Conservation (phyloP, 495 filamentous ascomycete species). For the Aspergillus cristatus region DNA sequence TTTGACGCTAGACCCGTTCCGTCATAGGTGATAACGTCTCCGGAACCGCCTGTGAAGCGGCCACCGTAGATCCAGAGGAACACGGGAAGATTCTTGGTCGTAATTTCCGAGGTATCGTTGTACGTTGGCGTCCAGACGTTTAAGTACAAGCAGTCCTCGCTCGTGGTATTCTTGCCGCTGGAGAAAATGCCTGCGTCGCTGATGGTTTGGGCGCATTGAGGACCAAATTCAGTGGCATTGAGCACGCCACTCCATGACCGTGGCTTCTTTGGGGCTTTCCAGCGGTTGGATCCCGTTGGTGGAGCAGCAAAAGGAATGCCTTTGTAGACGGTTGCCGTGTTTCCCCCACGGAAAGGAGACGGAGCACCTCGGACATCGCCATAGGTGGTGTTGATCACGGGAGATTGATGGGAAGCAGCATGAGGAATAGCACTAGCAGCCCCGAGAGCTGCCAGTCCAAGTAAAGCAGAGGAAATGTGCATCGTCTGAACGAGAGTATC, state of each 20-base stretch:
- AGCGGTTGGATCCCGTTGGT: constrained; percentile 5
- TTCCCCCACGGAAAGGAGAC: constrained; percentile 5
- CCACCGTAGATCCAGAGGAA: constrained; percentile 24
- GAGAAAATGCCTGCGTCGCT: constrained; percentile 9
- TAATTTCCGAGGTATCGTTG: constrained; percentile 13
- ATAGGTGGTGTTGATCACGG: constrained; percentile 3
- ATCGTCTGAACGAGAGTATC: too few relatives aligned
- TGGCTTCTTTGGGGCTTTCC: constrained; percentile 1
- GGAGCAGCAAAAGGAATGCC: constrained; percentile 7
- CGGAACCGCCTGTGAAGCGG: constrained; percentile 11
- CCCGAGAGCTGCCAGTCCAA: too few relatives aligned
- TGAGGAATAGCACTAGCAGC: neutral
- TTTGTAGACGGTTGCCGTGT: constrained; percentile 4
- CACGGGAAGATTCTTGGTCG: constrained; percentile 17
- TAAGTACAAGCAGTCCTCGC: constrained; percentile 30
- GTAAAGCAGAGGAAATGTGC: too few relatives aligned
- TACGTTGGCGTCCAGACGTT: constrained; percentile 27
- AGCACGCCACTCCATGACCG: constrained; percentile 2
- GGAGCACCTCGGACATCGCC: constrained; percentile 1
- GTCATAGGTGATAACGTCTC: constrained; percentile 9
- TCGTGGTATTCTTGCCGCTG: constrained; percentile 7
- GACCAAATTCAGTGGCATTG: constrained; percentile 8
- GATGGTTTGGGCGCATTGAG: constrained; percentile 9
- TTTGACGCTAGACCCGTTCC: constrained; percentile 11
- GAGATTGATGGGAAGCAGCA: neutral